These are phyloP conservation scores for Manihot esculenta DNA, from an alignment of 441 rosid species.

Conservation along the genomic window DNA sequence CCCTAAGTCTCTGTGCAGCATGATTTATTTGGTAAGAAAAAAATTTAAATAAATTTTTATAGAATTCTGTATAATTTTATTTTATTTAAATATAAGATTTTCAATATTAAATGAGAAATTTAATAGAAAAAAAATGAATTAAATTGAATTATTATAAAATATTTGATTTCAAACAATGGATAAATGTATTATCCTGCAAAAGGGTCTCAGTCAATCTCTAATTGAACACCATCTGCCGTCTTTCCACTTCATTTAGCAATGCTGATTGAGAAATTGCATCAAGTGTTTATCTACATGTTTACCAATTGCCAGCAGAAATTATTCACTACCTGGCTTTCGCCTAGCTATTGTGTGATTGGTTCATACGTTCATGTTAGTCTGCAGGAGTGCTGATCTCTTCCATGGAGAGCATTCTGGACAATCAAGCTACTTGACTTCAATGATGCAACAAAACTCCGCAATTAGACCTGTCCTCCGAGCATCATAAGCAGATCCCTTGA, in stretches of 20 bases:
- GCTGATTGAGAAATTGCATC: background rate
- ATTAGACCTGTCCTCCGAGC: slow-evolving; percentile 59
- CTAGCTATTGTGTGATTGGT: too few relatives aligned
- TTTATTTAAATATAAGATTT: too few relatives aligned
- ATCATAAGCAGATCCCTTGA: slow-evolving; percentile 80
- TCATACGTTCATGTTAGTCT: background rate
- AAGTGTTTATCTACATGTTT: background rate
- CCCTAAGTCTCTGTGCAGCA: too few relatives aligned
- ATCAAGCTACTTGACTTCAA: slow-evolving; percentile 4
- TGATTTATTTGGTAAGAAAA: too few relatives aligned
- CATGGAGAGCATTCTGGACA: background rate
- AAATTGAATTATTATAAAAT: too few relatives aligned
- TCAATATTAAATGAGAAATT: too few relatives aligned
- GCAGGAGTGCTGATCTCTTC: background rate
- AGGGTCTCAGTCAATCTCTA: too few relatives aligned
- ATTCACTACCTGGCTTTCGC: background rate
- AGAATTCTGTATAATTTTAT: too few relatives aligned
- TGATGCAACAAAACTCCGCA: slow-evolving; percentile 46
- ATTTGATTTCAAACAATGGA: too few relatives aligned
- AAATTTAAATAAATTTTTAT: too few relatives aligned
- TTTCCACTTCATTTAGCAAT: background rate
- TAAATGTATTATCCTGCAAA: background rate
- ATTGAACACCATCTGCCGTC: too few relatives aligned
- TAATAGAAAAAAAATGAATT: too few relatives aligned
- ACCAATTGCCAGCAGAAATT: background rate